Conservation (phyloP, 306 rosid species). For the Quercus variabilis region DNA sequence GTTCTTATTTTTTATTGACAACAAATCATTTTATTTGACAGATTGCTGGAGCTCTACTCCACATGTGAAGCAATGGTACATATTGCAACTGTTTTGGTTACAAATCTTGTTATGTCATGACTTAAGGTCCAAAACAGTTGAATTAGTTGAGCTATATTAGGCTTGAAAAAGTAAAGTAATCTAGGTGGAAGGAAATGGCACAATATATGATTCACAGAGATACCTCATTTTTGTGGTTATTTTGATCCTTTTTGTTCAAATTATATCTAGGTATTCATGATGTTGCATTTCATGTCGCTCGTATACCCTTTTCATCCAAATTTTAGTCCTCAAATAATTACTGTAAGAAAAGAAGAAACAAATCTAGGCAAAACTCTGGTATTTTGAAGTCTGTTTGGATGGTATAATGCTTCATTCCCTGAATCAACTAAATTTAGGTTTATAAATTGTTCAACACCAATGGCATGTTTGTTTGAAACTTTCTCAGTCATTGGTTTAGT, state of each 20-base stretch:
- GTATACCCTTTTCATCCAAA: background rate
- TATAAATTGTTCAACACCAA: background rate
- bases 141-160: background rate
- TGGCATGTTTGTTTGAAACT: background rate
- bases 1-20: slow-evolving; percentile 22
- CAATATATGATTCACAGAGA: slow-evolving; percentile 2
- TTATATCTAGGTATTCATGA: background rate
- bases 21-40: slow-evolving; percentile 41
- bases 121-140: background rate
- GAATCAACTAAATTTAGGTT: background rate
- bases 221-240: background rate
- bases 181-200: background rate
- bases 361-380: background rate
- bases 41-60: slow-evolving; percentile 76
- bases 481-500: background rate
- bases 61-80: slow-evolving; percentile 80
- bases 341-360: background rate
- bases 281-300: background rate
- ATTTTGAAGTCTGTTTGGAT: background rate
- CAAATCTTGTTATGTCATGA: background rate
- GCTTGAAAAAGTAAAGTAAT: background rate
- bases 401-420: background rate
- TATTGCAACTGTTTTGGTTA: slow-evolving; percentile 5
- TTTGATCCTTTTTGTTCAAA: background rate
- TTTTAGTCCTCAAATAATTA: background rate